Evolutionary conservation across 495 filamentous ascomycete species (phyloP).

Genomic region (Tuber aestivum): DNA sequence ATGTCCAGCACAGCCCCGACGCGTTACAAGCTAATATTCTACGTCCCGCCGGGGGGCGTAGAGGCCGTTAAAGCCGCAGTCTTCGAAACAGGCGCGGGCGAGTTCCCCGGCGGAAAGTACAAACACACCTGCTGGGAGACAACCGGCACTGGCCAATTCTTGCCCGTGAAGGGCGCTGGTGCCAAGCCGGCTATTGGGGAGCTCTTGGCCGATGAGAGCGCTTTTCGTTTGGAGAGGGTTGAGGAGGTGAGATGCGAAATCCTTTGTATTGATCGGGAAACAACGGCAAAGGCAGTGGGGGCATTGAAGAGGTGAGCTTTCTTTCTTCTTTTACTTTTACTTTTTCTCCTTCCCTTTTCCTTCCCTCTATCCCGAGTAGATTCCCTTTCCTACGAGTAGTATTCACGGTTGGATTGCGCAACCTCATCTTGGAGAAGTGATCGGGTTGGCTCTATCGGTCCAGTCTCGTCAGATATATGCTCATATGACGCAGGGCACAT

Average conservation of each 20-base stretch:
- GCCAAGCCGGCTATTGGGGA: conserved; percentile 58
- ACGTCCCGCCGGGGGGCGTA: conserved; percentile 50
- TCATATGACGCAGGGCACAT: conserved; percentile 53
- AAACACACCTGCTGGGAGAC: conserved; percentile 56
- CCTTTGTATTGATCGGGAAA: conserved; percentile 48
- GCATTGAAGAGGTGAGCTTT: conserved; percentile 58
- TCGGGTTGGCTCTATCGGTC: background rate
- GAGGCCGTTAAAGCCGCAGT: conserved; percentile 55
- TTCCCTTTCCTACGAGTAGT: background rate
- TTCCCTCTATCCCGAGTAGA: background rate
- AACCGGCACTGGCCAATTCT: conserved; percentile 57
- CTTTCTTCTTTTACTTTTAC: too few relatives aligned
- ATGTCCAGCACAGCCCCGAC: background rate
- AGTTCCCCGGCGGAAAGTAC: conserved; percentile 58
- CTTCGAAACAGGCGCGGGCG: conserved; percentile 60
- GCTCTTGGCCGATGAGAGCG: conserved; percentile 41
- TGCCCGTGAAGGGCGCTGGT: conserved; percentile 48
- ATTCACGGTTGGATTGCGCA: background rate
- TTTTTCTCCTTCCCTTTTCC: too few relatives aligned
- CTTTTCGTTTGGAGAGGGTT: conserved; percentile 47
- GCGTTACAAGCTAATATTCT: conserved; percentile 57
- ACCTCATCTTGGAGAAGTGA: background rate
- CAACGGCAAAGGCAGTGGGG: conserved; percentile 48
- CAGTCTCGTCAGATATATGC: background rate
- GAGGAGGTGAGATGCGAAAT: conserved; percentile 54